Evolutionary conservation across 78 protist species (phyloP).

Genomic region (Polysphondylium violaceum): DNA sequence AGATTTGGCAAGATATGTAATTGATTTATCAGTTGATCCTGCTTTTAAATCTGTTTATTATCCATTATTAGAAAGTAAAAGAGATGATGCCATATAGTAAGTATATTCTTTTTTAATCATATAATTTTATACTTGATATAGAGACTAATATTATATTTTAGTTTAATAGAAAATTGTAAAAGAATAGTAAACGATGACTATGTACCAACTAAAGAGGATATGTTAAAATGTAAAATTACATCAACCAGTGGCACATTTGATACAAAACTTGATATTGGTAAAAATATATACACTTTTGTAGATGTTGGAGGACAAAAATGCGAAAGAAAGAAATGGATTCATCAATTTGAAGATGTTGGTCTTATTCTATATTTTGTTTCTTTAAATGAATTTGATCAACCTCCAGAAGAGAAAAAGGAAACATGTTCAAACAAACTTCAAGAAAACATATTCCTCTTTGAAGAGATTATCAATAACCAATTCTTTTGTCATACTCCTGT

Average conservation of each 20-base stretch:
- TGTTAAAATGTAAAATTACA: neutral
- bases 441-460: conserved; percentile 25
- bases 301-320: conserved; percentile 45
- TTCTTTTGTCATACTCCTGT: conserved; percentile 58
- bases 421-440: conserved; percentile 17
- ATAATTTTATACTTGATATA: neutral
- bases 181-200: conserved; percentile 22
- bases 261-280: conserved; percentile 30
- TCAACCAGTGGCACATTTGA: conserved; percentile 25
- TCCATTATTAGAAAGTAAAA: neutral
- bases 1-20: conserved; percentile 13
- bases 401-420: conserved; percentile 31
- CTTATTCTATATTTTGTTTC: conserved; percentile 28
- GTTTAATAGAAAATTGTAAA: conserved; percentile 69
- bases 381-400: conserved; percentile 51
- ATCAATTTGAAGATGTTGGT: conserved; percentile 67
- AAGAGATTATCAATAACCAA: conserved; percentile 57
- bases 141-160: conserved; percentile 2
- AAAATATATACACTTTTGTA: conserved; percentile 31
- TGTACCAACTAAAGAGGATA: conserved; percentile 54
- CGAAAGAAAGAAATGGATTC: conserved; percentile 77
- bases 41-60: neutral
- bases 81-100: conserved; percentile 50
- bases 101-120: neutral
- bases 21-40: conserved; percentile 19